Evolutionary conservation across 768 basidiomycete genomes (phyloP).

Genomic region (Lactarius sp.): DNA sequence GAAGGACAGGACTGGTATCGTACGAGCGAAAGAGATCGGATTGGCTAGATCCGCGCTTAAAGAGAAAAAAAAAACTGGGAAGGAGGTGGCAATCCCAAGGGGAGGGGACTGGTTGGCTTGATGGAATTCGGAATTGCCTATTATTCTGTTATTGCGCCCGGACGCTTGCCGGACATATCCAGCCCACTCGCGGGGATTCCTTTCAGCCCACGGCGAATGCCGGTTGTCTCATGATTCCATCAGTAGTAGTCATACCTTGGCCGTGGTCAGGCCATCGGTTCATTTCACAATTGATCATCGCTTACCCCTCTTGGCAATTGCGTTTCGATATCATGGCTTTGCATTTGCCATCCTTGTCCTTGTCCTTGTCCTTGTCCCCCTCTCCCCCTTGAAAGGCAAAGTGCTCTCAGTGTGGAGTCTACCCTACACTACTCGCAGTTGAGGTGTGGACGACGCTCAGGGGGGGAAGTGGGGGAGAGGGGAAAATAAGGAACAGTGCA

Average conservation of each 20-base stretch:
- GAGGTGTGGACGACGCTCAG: not conserved
- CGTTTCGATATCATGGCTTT: slow-evolving; percentile 8
- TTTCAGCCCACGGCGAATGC: not conserved
- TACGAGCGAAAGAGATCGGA: slow-evolving; percentile 11
- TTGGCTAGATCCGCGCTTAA: slow-evolving; percentile 11
- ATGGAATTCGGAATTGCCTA: slow-evolving; percentile 15
- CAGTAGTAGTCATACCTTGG: not conserved
- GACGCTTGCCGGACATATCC: slow-evolving; percentile 18
- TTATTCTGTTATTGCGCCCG: slow-evolving; percentile 14
- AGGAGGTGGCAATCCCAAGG: not conserved
- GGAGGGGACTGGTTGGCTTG: not conserved
- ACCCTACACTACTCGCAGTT: not conserved
- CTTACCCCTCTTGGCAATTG: slow-evolving; percentile 17
- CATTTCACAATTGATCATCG: slow-evolving; percentile 19
- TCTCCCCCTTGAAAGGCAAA: not conserved
- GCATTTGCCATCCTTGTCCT: not conserved
- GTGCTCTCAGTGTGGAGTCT: not conserved
- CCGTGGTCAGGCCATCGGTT: not conserved
- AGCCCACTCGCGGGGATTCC: slow-evolving; percentile 1
- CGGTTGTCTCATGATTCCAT: slow-evolving; percentile 20
- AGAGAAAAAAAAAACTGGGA: slow-evolving; percentile 12
- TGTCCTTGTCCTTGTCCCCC: too few relatives aligned
- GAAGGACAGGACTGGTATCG: slow-evolving; percentile 5
- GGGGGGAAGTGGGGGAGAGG: not conserved
- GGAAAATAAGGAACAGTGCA: not conserved